Base-by-base conservation (phyloP, 2,329 filamentous ascomycete species). In the Ophiocordyceps sinensis region DNA sequence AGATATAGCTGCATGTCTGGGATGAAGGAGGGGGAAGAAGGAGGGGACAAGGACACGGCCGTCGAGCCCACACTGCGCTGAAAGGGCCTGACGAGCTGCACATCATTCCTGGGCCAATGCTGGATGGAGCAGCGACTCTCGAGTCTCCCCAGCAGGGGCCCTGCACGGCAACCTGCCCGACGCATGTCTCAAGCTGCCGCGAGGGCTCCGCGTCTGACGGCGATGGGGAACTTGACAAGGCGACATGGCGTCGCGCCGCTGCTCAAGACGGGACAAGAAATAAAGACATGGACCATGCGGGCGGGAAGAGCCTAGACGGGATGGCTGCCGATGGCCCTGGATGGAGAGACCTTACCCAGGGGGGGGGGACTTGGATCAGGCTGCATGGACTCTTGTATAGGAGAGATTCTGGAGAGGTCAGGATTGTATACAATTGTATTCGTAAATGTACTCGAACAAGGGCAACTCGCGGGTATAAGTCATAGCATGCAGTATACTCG, bases 61-160 rank as follows among this genome's bases (percentile, higher is more conserved):
- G 23, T 23, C 23, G 49, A 47, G 45, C 45, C 47, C n/a, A 54
- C 46, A 50, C 46, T 44, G 52, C 47, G 53, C 47, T 49, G 23
- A 7, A 23, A 23, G 23, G 23, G 23, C 23, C 4, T 23, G 23
- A 7, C 23, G 23, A 47, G 44, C 51, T 54, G 50, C 47, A 52
- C 50, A 53, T 53, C 50, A 53, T 52, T 44, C 49, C 44, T 38
- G 43, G 44, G 39, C 34, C 43, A 46, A 43, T 43, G 44, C 42
- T 45, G 45, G 37, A 37, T 30, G 26, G 28, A 28, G 28, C 28
- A 43, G 34, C 17, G 40, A 23, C 4, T 4, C 4, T 23, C 23
- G 23, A 23, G 23, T 23, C 4, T 23, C 23, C 36, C 13, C 28
- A 39, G 26, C 37, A 40, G 28, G 38, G 28, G 21, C 8, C 13